These are phyloP conservation scores for Crithidia fasciculata DNA, from an alignment of 208 protist species.

Conservation along the genomic window DNA sequence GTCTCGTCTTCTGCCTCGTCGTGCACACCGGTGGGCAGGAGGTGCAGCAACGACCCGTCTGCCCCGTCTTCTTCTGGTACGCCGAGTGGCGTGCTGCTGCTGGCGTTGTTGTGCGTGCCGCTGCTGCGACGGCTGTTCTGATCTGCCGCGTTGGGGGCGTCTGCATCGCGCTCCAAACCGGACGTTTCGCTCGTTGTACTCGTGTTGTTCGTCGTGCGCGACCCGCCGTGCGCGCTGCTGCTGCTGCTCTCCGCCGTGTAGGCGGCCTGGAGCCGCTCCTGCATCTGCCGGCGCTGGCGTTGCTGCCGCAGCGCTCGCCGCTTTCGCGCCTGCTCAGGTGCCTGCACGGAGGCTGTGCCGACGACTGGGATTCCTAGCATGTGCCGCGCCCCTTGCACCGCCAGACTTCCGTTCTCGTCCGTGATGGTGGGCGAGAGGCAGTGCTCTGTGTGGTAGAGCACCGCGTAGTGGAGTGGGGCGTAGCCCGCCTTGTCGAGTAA, in stretches of 20 bases:
- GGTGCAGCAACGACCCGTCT: neutral
- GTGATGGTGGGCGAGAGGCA: constrained; percentile 16
- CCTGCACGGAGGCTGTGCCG: constrained; percentile 22
- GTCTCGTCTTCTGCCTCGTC: neutral
- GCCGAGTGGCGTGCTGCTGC: constrained; percentile 10
- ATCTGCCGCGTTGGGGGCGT: neutral
- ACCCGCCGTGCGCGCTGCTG: neutral
- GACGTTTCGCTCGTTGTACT: constrained; percentile 7
- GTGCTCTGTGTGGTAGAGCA: constrained; percentile 28
- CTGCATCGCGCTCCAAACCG: neutral
- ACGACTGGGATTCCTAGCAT: constrained; percentile 24
- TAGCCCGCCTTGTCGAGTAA: constrained; percentile 39
- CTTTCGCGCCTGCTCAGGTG: constrained; percentile 12
- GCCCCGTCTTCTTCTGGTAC: neutral
- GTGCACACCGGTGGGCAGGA: constrained; percentile 2
- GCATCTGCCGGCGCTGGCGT: constrained; percentile 9
- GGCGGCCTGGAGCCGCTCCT: constrained; percentile 14
- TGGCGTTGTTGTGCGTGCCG: constrained; percentile 5
- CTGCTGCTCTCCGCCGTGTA: constrained; percentile 1
- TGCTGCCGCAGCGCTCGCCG: constrained; percentile 26
- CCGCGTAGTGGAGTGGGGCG: constrained; percentile 51
- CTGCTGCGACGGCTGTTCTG: neutral
- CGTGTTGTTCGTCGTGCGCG: neutral
- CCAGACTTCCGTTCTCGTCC: constrained; percentile 16
- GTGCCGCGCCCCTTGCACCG: constrained; percentile 19